A percentile compares a stretch with the other conserved stretches of the same genome.
phyloP scores from a whole-genome alignment of 495 filamentous ascomycete genomes.

The Podospora sp. region DNA sequence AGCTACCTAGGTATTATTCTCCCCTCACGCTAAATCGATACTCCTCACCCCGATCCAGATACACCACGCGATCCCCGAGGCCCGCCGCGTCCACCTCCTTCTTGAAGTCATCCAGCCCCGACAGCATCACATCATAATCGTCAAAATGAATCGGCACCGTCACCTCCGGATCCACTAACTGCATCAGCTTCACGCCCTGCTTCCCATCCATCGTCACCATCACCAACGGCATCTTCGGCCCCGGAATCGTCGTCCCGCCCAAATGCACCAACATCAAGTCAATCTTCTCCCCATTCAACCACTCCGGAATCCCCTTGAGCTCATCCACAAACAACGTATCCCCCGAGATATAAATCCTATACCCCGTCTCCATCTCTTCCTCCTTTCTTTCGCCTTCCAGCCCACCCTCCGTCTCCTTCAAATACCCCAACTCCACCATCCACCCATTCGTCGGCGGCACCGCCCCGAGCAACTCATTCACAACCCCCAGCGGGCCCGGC shows the following conservation, averaged over 20 bases:
- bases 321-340: constrained; percentile 71
- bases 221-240: constrained; percentile 56
- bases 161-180: constrained; percentile 62
- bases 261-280: constrained; percentile 72
- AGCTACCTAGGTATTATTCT: not conserved
- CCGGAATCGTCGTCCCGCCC: constrained; percentile 67
- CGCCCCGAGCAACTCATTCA: constrained; percentile 62
- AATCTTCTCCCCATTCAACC: constrained; percentile 50
- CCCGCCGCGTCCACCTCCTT: constrained; percentile 56
- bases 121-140: constrained; percentile 66
- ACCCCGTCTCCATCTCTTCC: constrained; percentile 50
- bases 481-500: constrained; percentile 46
- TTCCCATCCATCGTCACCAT: constrained; percentile 76
- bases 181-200: constrained; percentile 63
- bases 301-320: constrained; percentile 58
- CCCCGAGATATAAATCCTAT: constrained; percentile 72
- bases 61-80: constrained; percentile 56
- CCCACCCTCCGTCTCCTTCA: not conserved
- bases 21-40: constrained; percentile 56
- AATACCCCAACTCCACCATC: constrained; percentile 67
- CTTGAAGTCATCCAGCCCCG: constrained; percentile 62
- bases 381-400: too few species aligned
- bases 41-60: constrained; percentile 63
- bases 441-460: constrained; percentile 75
- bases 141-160: constrained; percentile 73